phyloP scores from a whole-genome alignment of 306 rosid species.

The Prunus dulcis region DNA sequence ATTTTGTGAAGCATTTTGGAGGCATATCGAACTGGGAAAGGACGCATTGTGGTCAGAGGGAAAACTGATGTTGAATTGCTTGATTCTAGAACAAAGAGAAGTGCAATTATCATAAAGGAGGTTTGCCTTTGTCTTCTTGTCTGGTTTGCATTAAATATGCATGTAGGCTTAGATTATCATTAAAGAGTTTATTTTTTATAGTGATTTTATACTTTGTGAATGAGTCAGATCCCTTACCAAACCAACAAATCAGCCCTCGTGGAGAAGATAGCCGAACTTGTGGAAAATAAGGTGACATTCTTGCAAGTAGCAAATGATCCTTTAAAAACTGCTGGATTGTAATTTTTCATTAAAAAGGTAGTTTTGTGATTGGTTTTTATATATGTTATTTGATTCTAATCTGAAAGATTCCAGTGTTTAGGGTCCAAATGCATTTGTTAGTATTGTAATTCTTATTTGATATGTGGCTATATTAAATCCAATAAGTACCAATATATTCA shows the following conservation, averaged over 20 bases:
- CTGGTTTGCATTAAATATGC: slow-evolving; percentile 18
- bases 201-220: slow-evolving; percentile 24
- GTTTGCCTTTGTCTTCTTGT: slow-evolving; percentile 33
- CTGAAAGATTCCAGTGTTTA: background rate
- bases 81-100: slow-evolving; percentile 73
- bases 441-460: too few species aligned
- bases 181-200: slow-evolving; percentile 6
- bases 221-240: slow-evolving; percentile 85
- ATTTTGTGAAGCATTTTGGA: slow-evolving; percentile 72
- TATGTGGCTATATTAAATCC: background rate
- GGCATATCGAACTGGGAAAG: slow-evolving; percentile 91
- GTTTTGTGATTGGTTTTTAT: background rate
- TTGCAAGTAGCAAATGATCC: slow-evolving; percentile 1
- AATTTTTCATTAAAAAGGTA: background rate
- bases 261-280: slow-evolving; percentile 95
- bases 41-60: slow-evolving; percentile 84
- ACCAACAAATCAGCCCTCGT: slow-evolving; percentile 86
- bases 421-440: background rate
- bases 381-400: background rate
- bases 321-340: slow-evolving; percentile 2
- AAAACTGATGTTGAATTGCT: slow-evolving; percentile 86
- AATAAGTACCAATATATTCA: background rate
- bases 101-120: slow-evolving; percentile 85
- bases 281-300: slow-evolving; percentile 73
- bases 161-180: slow-evolving; percentile 10